These are phyloP conservation scores for Mycena vulgaris DNA, from an alignment of 768 basidiomycete species.

Conservation along the genomic window DNA sequence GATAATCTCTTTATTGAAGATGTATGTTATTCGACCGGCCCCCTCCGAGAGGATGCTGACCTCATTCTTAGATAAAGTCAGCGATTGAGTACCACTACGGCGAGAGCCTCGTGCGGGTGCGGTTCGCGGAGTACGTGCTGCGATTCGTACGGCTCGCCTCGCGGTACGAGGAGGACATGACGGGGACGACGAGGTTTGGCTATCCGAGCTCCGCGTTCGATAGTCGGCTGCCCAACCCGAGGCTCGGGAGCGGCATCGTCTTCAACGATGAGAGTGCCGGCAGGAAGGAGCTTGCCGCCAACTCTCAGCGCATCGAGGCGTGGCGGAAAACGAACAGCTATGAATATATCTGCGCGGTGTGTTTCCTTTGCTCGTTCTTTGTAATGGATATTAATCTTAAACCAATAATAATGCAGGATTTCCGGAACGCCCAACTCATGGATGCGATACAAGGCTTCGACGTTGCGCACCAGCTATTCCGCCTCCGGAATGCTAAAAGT, in stretches of 20 bases:
- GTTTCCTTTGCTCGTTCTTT: conserved; percentile 14
- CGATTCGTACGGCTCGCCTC: conserved; percentile 93
- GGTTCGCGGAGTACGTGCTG: conserved; percentile 90
- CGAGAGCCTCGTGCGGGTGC: conserved; percentile 87
- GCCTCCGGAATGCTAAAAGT: conserved; percentile 81
- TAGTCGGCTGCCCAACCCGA: conserved; percentile 59
- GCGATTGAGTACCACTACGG: conserved; percentile 95
- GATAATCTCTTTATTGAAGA: conserved; percentile 96
- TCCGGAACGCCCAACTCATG: conserved; percentile 65
- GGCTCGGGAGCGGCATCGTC: conserved; percentile 86
- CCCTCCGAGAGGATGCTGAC: conserved; percentile 1
- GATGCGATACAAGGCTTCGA: conserved; percentile 87
- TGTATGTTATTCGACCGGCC: conserved; percentile 63
- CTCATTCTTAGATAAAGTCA: conserved; percentile 74
- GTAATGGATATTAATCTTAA: conserved; percentile 23
- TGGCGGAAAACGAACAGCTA: conserved; percentile 92
- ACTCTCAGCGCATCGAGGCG: conserved; percentile 91
- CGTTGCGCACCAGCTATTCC: conserved; percentile 86
- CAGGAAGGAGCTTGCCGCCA: conserved; percentile 78
- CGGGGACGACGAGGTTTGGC: conserved; percentile 83
- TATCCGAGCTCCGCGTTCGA: conserved; percentile 72
- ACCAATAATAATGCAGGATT: conserved; percentile 69
- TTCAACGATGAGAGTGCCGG: conserved; percentile 81
- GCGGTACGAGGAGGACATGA: conserved; percentile 90
- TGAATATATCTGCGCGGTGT: conserved; percentile 77